These are phyloP conservation scores for Termitomyces sp. DNA, from an alignment of 768 basidiomycete genomes.

Conservation along the genomic window DNA sequence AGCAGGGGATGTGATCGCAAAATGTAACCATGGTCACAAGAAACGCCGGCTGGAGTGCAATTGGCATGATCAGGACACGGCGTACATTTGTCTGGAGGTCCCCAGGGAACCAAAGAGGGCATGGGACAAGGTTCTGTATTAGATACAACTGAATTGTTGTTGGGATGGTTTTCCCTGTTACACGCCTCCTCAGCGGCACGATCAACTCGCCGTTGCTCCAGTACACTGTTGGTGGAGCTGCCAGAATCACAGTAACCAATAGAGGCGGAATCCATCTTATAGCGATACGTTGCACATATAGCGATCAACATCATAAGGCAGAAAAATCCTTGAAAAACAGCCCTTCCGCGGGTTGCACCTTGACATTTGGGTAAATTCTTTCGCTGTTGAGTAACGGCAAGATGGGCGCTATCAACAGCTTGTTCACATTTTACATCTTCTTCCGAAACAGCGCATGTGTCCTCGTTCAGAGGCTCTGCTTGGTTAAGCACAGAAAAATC, in stretches of 20 bases:
- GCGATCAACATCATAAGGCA: conserved; percentile 27
- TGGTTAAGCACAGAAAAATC: conserved; percentile 3
- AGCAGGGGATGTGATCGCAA: conserved; percentile 59
- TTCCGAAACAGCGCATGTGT: conserved; percentile 1
- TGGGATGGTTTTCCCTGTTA: conserved; percentile 40
- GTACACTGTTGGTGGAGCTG: conserved; percentile 48
- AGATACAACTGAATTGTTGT: conserved; percentile 19
- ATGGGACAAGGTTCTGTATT: conserved; percentile 45
- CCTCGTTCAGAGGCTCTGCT: neutral
- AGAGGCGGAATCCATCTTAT: conserved; percentile 61
- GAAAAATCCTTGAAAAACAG: conserved; percentile 23
- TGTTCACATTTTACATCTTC: conserved; percentile 10
- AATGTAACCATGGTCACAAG: conserved; percentile 66
- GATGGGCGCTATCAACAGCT: conserved; percentile 6
- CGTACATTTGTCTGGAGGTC: conserved; percentile 60
- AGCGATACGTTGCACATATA: conserved; percentile 34
- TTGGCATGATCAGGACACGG: conserved; percentile 67
- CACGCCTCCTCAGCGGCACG: conserved; percentile 50
- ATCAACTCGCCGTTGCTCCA: conserved; percentile 43
- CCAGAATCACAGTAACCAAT: conserved; percentile 78
- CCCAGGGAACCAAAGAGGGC: conserved; percentile 48
- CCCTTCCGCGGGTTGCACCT: neutral
- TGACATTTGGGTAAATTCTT: neutral
- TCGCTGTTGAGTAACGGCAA: conserved; percentile 23
- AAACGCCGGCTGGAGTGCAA: conserved; percentile 51